These are phyloP conservation scores for Farysia itapuensis DNA, from an alignment of 1,284 basidiomycete genomes.

Conservation along the genomic window DNA sequence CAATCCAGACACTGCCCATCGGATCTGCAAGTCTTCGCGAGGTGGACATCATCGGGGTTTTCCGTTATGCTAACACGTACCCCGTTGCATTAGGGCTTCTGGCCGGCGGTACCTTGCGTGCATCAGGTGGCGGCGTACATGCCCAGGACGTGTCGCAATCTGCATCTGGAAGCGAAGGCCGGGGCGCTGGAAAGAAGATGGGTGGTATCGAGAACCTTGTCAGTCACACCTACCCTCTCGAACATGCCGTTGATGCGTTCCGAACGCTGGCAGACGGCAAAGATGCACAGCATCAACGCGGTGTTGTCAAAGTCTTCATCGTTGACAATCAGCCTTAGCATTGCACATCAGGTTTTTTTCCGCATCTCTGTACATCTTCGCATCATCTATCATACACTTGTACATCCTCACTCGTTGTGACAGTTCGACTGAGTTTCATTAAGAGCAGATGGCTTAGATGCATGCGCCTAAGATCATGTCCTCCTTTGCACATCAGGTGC, in stretches of 20 bases:
- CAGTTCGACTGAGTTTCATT: too few species aligned
- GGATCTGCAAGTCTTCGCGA: slow-evolving; percentile 80
- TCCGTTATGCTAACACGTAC: slow-evolving; percentile 78
- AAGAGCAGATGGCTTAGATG: too few species aligned
- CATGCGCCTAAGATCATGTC: too few species aligned
- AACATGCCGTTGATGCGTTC: slow-evolving; percentile 37
- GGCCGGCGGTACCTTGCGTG: slow-evolving; percentile 31
- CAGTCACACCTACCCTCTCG: slow-evolving; percentile 37
- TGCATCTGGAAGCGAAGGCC: slow-evolving; percentile 5
- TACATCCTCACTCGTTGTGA: too few species aligned
- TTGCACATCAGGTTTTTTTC: too few species aligned
- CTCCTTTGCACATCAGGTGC: too few species aligned
- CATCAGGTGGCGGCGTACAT: slow-evolving; percentile 21
- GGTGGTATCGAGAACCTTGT: slow-evolving; percentile 47
- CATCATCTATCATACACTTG: too few species aligned
- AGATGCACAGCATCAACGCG: slow-evolving; percentile 19
- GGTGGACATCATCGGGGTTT: slow-evolving; percentile 89
- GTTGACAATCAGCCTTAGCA: slow-evolving; percentile 23
- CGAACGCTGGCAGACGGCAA: slow-evolving; percentile 38
- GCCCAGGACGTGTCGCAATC: slow-evolving; percentile 2
- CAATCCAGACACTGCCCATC: slow-evolving; percentile 72
- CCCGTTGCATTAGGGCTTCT: slow-evolving; percentile 67
- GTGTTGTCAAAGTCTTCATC: slow-evolving; percentile 51
- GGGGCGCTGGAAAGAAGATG: slow-evolving; percentile 14
- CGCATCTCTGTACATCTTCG: too few species aligned